Evolutionary conservation across 176 grass and related monocot genomes (phyloP).

Genomic region (Musa troglodytarum): DNA sequence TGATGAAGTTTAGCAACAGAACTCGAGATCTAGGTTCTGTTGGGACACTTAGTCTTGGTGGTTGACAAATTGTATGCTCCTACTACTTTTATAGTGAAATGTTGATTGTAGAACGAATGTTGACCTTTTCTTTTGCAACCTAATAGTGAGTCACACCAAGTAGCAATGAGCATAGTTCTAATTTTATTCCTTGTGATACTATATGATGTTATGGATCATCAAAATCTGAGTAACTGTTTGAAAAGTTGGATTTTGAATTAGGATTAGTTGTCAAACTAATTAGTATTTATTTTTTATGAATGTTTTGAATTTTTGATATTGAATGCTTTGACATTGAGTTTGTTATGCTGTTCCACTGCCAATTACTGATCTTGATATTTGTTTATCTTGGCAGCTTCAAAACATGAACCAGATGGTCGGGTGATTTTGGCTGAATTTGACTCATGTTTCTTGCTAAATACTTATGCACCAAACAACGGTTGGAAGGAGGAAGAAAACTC

Average conservation of each 20-base stretch:
- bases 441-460: conserved; percentile 73
- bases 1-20: no score
- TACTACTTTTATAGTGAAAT: no score
- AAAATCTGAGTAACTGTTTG: not conserved
- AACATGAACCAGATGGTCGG: conserved; percentile 74
- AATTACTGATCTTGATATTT: not conserved
- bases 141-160: not conserved
- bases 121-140: not conserved
- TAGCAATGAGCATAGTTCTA: not conserved
- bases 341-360: not conserved
- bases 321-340: not conserved
- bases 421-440: conserved; percentile 98
- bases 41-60: no score
- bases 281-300: not conserved
- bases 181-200: not conserved
- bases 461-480: conserved; percentile 92
- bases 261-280: not conserved
- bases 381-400: conserved; percentile 42
- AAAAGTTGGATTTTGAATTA: not conserved
- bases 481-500: conserved; percentile 98
- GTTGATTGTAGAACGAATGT: no score
- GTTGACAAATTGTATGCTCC: no score
- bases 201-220: not conserved
- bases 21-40: no score
- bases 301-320: not conserved